Conservation (phyloP, 495 filamentous ascomycete genomes). For the Penicillium antarcticum region DNA sequence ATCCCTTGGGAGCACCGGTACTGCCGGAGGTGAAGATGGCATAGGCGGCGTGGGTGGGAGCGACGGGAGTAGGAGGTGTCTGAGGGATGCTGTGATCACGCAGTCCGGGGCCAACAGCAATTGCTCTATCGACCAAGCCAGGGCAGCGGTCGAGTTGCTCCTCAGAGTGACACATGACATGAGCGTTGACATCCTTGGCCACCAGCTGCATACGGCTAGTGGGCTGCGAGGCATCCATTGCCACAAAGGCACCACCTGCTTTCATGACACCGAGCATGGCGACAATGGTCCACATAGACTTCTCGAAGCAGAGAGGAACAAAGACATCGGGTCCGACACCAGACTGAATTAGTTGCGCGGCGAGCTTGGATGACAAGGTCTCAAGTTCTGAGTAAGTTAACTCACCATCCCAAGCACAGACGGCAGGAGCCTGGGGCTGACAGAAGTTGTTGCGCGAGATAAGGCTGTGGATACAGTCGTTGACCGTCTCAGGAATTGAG, state of each 20-base stretch:
- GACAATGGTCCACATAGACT: constrained; percentile 41
- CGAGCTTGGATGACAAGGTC: constrained; percentile 19
- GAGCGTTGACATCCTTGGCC: constrained; percentile 32
- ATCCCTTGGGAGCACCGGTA: constrained; percentile 38
- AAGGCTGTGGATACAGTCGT: constrained; percentile 34
- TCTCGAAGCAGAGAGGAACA: constrained; percentile 46
- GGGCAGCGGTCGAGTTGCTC: constrained; percentile 8
- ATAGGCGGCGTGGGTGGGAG: constrained; percentile 17
- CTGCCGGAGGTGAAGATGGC: constrained; percentile 38
- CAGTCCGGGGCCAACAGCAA: constrained; percentile 11
- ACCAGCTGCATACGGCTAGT: constrained; percentile 44
- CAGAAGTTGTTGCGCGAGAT: constrained; percentile 23
- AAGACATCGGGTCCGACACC: constrained; percentile 30
- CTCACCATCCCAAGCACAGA: constrained; percentile 44
- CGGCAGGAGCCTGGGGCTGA: constrained; percentile 23
- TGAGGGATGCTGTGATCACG: neutral
- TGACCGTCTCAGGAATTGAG: constrained; percentile 8
- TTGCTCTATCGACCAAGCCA: constrained; percentile 8
- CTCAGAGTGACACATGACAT: constrained; percentile 24
- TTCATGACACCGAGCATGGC: constrained; percentile 42
- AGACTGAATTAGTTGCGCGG: constrained; percentile 24
- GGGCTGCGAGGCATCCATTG: constrained; percentile 48
- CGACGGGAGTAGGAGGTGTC: constrained; percentile 1
- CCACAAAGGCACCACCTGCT: constrained; percentile 31
- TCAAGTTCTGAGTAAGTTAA: constrained; percentile 49